Evolutionary conservation across 2,329 filamentous ascomycete genomes (phyloP).

Genomic region (Sclerotinia trifoliorum): DNA sequence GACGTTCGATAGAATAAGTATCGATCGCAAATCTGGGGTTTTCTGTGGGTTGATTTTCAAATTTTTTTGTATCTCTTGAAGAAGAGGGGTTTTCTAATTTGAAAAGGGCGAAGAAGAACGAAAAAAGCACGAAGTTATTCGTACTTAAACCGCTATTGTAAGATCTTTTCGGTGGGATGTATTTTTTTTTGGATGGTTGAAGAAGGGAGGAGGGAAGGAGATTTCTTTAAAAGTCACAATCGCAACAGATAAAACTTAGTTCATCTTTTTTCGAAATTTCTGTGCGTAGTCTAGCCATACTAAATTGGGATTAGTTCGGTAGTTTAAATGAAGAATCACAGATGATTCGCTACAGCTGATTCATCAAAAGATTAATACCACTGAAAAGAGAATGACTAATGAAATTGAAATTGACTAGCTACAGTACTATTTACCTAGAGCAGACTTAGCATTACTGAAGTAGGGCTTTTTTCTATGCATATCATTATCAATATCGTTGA

Average conservation of each 20-base stretch:
- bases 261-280: slow-evolving; percentile 26
- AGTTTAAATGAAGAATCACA: background rate
- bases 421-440: no score
- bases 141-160: slow-evolving; percentile 39
- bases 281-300: slow-evolving; percentile 13
- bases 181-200: slow-evolving; percentile 25
- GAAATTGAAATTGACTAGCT: no score
- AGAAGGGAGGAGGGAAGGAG: slow-evolving; percentile 23
- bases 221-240: slow-evolving; percentile 24
- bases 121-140: slow-evolving; percentile 40
- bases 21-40: slow-evolving; percentile 36
- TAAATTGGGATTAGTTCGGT: background rate
- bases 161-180: slow-evolving; percentile 26
- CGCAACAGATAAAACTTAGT: slow-evolving; percentile 25
- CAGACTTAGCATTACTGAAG: no score
- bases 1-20: slow-evolving; percentile 20
- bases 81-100: slow-evolving; percentile 39
- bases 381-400: no score
- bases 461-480: no score
- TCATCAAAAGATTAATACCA: background rate
- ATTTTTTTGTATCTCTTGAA: slow-evolving; percentile 42
- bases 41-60: slow-evolving; percentile 42
- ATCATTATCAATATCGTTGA: no score
- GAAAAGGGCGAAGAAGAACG: slow-evolving; percentile 40
- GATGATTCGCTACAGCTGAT: background rate